Base-by-base conservation (phyloP, 495 filamentous ascomycete species). In the Tuber microsphaerosporum region DNA sequence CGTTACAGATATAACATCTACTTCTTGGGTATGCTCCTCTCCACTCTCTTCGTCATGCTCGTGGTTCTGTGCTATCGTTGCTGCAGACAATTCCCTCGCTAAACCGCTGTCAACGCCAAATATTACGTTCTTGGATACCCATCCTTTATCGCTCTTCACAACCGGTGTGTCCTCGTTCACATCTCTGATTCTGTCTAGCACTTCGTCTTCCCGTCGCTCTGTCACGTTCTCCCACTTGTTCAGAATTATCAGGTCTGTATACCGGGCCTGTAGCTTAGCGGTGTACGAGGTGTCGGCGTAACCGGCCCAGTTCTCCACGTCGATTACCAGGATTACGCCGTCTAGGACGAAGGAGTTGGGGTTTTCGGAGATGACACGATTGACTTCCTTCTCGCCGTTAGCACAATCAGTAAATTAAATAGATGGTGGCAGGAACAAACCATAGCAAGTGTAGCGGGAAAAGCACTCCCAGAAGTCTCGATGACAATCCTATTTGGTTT, bases 291-390 rank as follows among this genome's bases (percentile, higher is more conserved):
- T 97, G 85, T 97, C 94, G 78, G 92, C 93, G 82, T 99, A 99
- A 1, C 95, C 95, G 77, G 89, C 86, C 94, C 94, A 99, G 84
- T 98, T 98, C 88, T 98, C 95, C 8, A 95, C 93, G 84, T 99
- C 95, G 71, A 99, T 91, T 4, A 97, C 95, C 69, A 89, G 92
- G 31, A 98, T 89, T 56, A 98, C 93, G 3, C 95, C 95, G 82
- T 99, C 95, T 1, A 98, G 88, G 9, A 89, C 86, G 80, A 92
- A 97, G 16, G 83, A 81, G 0, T 89, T 89, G 0, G 85, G 86
- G 68, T 89, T 89, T 73, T 90, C 89, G 56, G 87, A 83, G 17
- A 88, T 87, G 0, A 97, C 84, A 12, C 96, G 89, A 77, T 97
- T 97, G 1, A 99, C 91, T 71, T 82, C 80, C 80, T 82, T 41